Evolutionary conservation across 2,329 filamentous ascomycete species (phyloP).

Genomic region (Colletotrichum viniferum): DNA sequence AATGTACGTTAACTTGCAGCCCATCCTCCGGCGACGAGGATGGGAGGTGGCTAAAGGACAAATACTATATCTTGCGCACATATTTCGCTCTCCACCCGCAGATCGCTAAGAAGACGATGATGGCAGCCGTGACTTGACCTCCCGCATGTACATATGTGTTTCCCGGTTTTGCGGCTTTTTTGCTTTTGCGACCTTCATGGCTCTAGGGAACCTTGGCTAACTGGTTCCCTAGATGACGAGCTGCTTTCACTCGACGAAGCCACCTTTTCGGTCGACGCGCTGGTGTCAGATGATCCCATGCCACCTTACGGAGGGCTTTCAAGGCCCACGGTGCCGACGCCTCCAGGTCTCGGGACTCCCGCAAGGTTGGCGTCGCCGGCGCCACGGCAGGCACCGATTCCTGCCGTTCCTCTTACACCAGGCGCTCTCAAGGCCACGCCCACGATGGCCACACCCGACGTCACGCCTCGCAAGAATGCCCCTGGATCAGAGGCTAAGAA

Average conservation of each 20-base stretch:
- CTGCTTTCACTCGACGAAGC: constrained; percentile 66
- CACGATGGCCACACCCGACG: constrained; percentile 34
- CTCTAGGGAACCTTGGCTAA: constrained; percentile 42
- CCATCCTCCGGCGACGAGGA: constrained; percentile 30
- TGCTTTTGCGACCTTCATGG: constrained; percentile 17
- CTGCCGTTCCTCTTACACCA: constrained; percentile 17
- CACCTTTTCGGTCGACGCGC: constrained; percentile 67
- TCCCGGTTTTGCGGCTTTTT: neutral
- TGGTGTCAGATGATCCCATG: constrained; percentile 65
- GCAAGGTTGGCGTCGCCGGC: constrained; percentile 41
- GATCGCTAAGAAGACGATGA: constrained; percentile 62
- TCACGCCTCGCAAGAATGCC: constrained; percentile 32
- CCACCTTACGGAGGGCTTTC: neutral
- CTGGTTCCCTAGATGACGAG: constrained; percentile 62
- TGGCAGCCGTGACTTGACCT: constrained; percentile 61
- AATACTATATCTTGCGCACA: constrained; percentile 53
- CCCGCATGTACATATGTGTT: constrained; percentile 46
- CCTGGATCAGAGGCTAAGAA: constrained; percentile 42
- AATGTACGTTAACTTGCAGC: constrained; percentile 69
- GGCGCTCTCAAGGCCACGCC: constrained; percentile 26
- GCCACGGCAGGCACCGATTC: constrained; percentile 19
- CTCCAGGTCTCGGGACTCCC: constrained; percentile 47
- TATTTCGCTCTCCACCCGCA: constrained; percentile 27
- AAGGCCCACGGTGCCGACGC: neutral
- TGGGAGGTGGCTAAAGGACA: constrained; percentile 42